These are phyloP conservation scores for Alternaria alternata DNA, from an alignment of 2,329 filamentous ascomycete genomes.

Conservation along the genomic window DNA sequence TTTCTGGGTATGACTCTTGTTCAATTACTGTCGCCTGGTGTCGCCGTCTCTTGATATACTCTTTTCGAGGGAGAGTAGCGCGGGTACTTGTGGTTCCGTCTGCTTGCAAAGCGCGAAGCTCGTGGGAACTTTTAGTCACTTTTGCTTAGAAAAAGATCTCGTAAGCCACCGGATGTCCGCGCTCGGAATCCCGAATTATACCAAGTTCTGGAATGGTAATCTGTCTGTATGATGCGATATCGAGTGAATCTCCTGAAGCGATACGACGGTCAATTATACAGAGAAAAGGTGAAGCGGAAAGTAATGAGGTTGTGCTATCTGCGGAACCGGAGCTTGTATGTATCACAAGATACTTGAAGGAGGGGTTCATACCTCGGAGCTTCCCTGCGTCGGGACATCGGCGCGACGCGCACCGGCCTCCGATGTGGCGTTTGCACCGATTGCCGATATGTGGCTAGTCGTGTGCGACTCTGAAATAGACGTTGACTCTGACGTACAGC, in stretches of 20 bases:
- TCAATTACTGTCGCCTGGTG: background rate
- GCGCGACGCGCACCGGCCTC: background rate
- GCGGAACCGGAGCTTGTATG: slow-evolving; percentile 17
- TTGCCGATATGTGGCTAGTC: slow-evolving; percentile 13
- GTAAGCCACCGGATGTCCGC: slow-evolving; percentile 13
- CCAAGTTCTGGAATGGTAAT: background rate
- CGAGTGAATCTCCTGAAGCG: background rate
- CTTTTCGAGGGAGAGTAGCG: background rate
- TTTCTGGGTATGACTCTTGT: slow-evolving; percentile 7
- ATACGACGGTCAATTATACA: background rate
- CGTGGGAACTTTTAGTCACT: background rate
- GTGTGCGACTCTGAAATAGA: background rate
- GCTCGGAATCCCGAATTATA: background rate
- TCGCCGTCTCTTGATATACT: background rate
- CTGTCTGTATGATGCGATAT: background rate
- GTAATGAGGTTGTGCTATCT: slow-evolving; percentile 4
- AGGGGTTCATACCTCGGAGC: slow-evolving; percentile 20
- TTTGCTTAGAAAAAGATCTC: slow-evolving; percentile 14
- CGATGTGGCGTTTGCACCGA: slow-evolving; percentile 3
- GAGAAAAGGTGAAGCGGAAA: background rate
- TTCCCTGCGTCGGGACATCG: slow-evolving; percentile 17
- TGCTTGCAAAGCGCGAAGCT: slow-evolving; percentile 4
- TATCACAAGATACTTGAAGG: slow-evolving; percentile 13
- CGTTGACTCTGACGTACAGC: background rate
- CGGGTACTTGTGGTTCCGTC: background rate